phyloP scores from a whole-genome alignment of 1,139 yeast species.

The Diutina mesorugosa region DNA sequence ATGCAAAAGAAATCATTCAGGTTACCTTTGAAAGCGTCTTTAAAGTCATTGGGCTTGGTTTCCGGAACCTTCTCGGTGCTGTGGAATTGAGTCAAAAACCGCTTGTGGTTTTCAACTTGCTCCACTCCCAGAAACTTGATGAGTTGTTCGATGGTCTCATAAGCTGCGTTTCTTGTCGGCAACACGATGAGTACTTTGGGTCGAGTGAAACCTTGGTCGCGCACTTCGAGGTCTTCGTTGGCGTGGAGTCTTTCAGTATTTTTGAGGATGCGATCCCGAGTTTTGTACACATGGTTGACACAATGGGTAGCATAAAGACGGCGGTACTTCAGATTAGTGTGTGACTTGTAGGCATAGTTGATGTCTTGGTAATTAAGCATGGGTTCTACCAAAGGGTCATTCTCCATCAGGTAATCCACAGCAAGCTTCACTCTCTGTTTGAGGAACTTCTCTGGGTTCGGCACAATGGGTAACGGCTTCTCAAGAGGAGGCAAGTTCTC shows the following conservation, averaged over 20 bases:
- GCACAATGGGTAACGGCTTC: slow-evolving; percentile 13
- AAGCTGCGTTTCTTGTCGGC: slow-evolving; percentile 77
- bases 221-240: slow-evolving; percentile 42
- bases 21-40: slow-evolving; percentile 72
- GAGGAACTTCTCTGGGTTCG: background rate
- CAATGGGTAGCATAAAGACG: slow-evolving; percentile 60
- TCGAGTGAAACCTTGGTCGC: slow-evolving; percentile 94
- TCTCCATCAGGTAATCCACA: slow-evolving; percentile 11
- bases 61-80: slow-evolving; percentile 39
- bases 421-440: background rate
- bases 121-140: slow-evolving; percentile 53
- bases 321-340: slow-evolving; percentile 38
- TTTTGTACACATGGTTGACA: slow-evolving; percentile 72
- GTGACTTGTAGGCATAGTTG: slow-evolving; percentile 38
- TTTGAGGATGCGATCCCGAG: slow-evolving; percentile 70
- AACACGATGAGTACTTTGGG: slow-evolving; percentile 75
- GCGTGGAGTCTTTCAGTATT: slow-evolving; percentile 31
- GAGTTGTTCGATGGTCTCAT: slow-evolving; percentile 52
- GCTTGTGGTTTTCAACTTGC: slow-evolving; percentile 70
- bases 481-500: slow-evolving; percentile 20
- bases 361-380: slow-evolving; percentile 68
- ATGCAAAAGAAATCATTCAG: slow-evolving; percentile 84
- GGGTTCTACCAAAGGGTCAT: slow-evolving; percentile 30
- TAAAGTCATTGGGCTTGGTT: slow-evolving; percentile 74
- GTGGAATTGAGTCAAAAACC: slow-evolving; percentile 61